A percentile compares a stretch with the other conserved stretches of the same genome.
phyloP scores from a whole-genome alignment of 179 eudicot species.

The Vitellaria paradoxa region DNA sequence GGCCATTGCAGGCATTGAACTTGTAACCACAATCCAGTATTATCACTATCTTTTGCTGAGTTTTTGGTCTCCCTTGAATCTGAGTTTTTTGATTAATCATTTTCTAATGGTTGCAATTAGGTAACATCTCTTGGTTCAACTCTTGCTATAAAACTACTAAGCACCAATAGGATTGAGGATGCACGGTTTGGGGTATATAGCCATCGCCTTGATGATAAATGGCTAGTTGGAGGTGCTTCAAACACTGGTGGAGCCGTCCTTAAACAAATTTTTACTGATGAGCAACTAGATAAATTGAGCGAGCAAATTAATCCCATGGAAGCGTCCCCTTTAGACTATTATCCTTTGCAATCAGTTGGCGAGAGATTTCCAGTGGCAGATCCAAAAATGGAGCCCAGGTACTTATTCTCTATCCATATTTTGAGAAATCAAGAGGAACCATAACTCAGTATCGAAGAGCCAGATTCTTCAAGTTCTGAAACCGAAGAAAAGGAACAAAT shows the following conservation, averaged over 20 bases:
- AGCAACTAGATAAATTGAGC: slow-evolving; percentile 64
- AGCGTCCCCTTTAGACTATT: slow-evolving; percentile 78
- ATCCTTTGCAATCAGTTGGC: slow-evolving; percentile 72
- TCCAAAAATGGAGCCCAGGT: slow-evolving; percentile 83
- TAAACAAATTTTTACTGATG: slow-evolving; percentile 73
- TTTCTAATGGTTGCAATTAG: slow-evolving; percentile 28
- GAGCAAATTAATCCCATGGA: slow-evolving; percentile 60
- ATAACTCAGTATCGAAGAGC: not conserved
- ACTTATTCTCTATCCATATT: slow-evolving; percentile 8
- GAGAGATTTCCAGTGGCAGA: slow-evolving; percentile 96
- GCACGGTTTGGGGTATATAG: slow-evolving; percentile 94
- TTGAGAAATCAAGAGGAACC: not conserved
- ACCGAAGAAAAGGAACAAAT: not conserved
- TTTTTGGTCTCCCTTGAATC: not conserved
- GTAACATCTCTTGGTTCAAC: slow-evolving; percentile 99
- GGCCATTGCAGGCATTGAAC: not conserved
- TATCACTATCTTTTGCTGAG: not conserved
- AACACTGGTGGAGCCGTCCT: slow-evolving; percentile 96
- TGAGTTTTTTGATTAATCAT: slow-evolving; percentile 4
- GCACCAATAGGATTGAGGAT: slow-evolving; percentile 84
- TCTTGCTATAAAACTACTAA: slow-evolving; percentile 87
- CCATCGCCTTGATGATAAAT: slow-evolving; percentile 95
- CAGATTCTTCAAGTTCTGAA: not conserved
- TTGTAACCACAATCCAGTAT: not conserved
- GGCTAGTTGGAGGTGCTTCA: slow-evolving; percentile 99